A percentile compares a stretch with the other conserved stretches of the same genome.
phyloP scores from a whole-genome alignment of 768 basidiomycete genomes.

The Phlebiopsis gigantea region DNA sequence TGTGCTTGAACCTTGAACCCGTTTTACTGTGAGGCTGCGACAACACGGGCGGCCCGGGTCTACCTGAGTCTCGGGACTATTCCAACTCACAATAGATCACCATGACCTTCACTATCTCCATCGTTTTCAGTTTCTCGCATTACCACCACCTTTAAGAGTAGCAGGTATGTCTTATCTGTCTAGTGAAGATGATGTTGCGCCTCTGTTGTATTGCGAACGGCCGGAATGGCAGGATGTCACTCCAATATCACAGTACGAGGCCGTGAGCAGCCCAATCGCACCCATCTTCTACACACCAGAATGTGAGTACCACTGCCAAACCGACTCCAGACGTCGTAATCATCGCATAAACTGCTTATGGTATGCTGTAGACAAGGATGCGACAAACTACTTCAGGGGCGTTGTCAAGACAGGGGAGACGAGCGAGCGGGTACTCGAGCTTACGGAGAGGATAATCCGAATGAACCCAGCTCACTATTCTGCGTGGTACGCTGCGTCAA shows the following conservation, averaged over 20 bases:
- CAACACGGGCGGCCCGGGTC: not conserved
- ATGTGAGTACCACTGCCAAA: slow-evolving; percentile 37
- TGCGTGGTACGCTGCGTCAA: slow-evolving; percentile 82
- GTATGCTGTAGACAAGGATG: slow-evolving; percentile 70
- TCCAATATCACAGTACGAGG: slow-evolving; percentile 80
- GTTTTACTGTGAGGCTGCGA: too few species aligned
- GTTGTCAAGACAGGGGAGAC: slow-evolving; percentile 74
- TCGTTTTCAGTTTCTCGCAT: not conserved
- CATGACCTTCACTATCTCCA: not conserved
- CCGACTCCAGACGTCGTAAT: not conserved
- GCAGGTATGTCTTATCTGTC: slow-evolving; percentile 16
- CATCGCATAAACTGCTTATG: not conserved
- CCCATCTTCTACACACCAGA: slow-evolving; percentile 88
- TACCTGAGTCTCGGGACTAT: not conserved
- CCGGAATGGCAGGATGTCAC: slow-evolving; percentile 77
- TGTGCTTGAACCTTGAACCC: too few species aligned
- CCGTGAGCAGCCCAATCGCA: slow-evolving; percentile 67
- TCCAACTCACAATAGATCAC: not conserved
- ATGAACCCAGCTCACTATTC: slow-evolving; percentile 96
- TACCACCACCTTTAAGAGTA: not conserved
- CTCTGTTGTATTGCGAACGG: slow-evolving; percentile 49
- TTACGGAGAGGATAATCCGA: slow-evolving; percentile 86
- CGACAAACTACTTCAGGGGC: slow-evolving; percentile 88
- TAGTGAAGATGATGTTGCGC: slow-evolving; percentile 3
- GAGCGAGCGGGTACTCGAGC: slow-evolving; percentile 72